These are phyloP conservation scores for Trapa incisa DNA, from an alignment of 345 rosid species.

Conservation along the genomic window DNA sequence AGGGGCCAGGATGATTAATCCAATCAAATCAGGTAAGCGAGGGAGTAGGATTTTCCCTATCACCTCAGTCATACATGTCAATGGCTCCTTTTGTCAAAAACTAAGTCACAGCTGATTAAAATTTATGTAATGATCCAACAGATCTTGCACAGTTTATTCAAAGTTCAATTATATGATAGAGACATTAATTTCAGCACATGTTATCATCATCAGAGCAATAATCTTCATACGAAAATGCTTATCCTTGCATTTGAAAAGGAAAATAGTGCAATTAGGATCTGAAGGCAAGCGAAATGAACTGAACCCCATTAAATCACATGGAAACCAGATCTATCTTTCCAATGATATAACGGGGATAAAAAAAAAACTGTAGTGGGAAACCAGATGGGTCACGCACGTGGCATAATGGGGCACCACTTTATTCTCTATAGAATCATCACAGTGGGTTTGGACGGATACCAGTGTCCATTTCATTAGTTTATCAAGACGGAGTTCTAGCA, in stretches of 20 bases:
- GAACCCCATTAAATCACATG: background rate
- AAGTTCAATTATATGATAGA: background rate
- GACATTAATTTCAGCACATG: background rate
- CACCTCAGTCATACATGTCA: constrained; percentile 1
- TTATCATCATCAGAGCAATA: background rate
- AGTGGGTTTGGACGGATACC: background rate
- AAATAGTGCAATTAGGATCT: background rate
- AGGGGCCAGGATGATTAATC: background rate
- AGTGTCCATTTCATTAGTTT: background rate
- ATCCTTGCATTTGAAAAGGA: background rate
- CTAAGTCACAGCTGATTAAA: background rate
- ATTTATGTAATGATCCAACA: background rate
- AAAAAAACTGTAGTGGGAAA: background rate
- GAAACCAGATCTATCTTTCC: background rate
- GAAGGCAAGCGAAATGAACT: background rate
- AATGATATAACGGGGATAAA: background rate
- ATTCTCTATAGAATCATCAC: background rate
- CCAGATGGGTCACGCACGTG: background rate
- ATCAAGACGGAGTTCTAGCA: background rate
- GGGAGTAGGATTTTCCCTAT: constrained; percentile 16
- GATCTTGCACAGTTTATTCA: background rate
- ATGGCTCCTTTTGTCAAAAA: background rate
- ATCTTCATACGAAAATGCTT: background rate
- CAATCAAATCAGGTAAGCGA: constrained; percentile 1
- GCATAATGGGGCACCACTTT: constrained; percentile 1